Evolutionary conservation across 1,284 basidiomycete genomes (phyloP), one percentile per base, ranked within the genome.

Genomic region (Retiboletus flavoniger): DNA sequence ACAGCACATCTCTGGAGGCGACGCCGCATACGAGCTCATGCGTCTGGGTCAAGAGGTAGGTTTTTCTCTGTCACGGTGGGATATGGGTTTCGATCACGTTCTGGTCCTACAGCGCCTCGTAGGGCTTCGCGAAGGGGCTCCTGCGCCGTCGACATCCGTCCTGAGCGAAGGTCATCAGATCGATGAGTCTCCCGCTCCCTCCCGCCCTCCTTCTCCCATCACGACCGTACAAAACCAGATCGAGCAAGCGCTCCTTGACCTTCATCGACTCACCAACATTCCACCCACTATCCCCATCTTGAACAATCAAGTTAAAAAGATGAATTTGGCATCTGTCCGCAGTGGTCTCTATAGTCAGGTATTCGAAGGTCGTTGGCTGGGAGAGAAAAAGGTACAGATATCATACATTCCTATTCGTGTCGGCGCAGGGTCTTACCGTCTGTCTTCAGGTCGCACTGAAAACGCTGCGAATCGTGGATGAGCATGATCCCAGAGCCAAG

Each of bases 271-370:
- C 26, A 81, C 79, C 2, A 78, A 78, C 3, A 74, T 82, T 34
- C 75, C 75, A 10, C 83, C 81, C 4, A 71, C 74, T 11, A 73
- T 82, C 21, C 80, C 78, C 50, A 60, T 73, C 21, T 61, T 84
- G 41, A 68, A 82, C 47, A 78, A 78, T 19, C 80, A 84, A 62
- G 72, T 84, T 4, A 70, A 56, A 34, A 77, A 70, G 51, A 28
- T 28, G 2, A 47, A 51, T 0, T 62, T 74, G 7, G 52, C 72
- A n/a, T 63, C 78, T 11, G 59, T 76, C 44, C 74, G 75, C 29
- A 77, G 77, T 44, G 81, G 82, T 19, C 71, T 71, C 16, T 78
- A 78, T 56, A 80, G 77, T 59, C 76, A 82, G 53, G 73, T 84
- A 35, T 83, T 72, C 68, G 61, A 72, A 51, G 83, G 82, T 10